Evolutionary conservation across 805 yeast genomes (phyloP).

Genomic region (Dipodascus geniculatus): DNA sequence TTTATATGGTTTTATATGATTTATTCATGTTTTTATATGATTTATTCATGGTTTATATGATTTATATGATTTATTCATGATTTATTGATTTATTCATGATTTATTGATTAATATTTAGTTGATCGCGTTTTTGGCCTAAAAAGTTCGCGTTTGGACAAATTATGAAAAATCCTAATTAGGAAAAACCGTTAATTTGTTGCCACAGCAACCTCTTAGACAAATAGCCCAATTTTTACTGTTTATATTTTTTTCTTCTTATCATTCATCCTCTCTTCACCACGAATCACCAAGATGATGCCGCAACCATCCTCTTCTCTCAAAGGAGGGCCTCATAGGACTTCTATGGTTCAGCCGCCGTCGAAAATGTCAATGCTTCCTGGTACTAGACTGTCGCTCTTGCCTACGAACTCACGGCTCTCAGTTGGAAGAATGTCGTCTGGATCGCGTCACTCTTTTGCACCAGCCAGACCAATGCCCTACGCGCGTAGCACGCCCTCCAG

Average conservation of each 20-base stretch:
- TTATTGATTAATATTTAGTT: too few relatives aligned
- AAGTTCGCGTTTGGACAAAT: neutral
- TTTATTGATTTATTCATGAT: too few relatives aligned
- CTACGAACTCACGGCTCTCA: neutral
- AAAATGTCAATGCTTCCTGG: neutral
- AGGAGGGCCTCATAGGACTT: neutral
- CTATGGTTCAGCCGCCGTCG: neutral
- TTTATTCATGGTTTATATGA: too few relatives aligned
- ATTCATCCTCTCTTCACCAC: too few relatives aligned
- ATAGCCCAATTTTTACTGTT: too few relatives aligned
- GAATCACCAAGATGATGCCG: neutral
- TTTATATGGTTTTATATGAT: too few relatives aligned
- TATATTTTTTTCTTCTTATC: too few relatives aligned
- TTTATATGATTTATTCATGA: too few relatives aligned
- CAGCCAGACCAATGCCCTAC: neutral
- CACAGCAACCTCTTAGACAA: too few relatives aligned
- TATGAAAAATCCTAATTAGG: neutral
- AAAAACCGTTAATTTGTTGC: neutral
- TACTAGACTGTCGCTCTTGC: neutral
- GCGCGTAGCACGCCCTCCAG: neutral
- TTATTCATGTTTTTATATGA: too few relatives aligned
- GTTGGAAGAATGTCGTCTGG: neutral
- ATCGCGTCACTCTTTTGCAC: neutral
- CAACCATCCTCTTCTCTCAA: constrained; percentile 1
- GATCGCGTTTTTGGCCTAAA: neutral